Evolutionary conservation across 805 yeast species (phyloP).

Genomic region (Cyberlindnera japonica): DNA sequence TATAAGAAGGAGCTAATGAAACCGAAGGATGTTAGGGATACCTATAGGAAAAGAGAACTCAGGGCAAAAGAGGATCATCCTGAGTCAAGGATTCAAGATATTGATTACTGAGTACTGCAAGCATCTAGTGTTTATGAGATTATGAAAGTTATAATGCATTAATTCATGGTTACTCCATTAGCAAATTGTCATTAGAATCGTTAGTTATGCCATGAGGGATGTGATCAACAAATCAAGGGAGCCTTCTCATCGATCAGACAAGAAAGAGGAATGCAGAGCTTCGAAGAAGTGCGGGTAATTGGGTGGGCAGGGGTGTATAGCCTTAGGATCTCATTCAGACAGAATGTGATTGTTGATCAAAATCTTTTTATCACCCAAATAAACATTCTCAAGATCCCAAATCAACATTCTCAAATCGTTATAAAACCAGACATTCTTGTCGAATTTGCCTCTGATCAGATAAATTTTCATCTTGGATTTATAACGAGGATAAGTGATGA

Average conservation of each 20-base stretch:
- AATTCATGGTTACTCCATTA: too few relatives aligned
- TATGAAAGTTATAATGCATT: not conserved
- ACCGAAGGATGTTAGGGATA: conserved; percentile 11
- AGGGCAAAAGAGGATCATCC: conserved; percentile 5
- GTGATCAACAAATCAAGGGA: too few relatives aligned
- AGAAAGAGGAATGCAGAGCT: too few relatives aligned
- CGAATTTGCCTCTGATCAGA: conserved; percentile 24
- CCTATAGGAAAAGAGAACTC: conserved; percentile 14
- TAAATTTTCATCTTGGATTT: conserved; percentile 43
- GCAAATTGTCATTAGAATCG: not conserved
- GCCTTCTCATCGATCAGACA: too few relatives aligned
- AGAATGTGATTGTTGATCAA: conserved; percentile 25
- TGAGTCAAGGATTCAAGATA: not conserved
- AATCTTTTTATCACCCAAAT: conserved; percentile 20
- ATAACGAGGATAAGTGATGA: conserved; percentile 41
- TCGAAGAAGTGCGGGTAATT: too few relatives aligned
- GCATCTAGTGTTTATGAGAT: too few relatives aligned
- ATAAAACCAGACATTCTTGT: conserved; percentile 27
- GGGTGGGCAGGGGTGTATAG: too few relatives aligned
- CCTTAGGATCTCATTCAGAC: too few relatives aligned
- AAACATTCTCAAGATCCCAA: conserved; percentile 26
- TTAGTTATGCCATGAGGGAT: too few relatives aligned
- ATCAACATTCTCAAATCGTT: conserved; percentile 29
- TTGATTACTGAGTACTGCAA: not conserved
- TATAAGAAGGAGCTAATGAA: conserved; percentile 25